These are phyloP conservation scores for Candida adriatica DNA, from an alignment of 805 yeast genomes.

Conservation along the genomic window DNA sequence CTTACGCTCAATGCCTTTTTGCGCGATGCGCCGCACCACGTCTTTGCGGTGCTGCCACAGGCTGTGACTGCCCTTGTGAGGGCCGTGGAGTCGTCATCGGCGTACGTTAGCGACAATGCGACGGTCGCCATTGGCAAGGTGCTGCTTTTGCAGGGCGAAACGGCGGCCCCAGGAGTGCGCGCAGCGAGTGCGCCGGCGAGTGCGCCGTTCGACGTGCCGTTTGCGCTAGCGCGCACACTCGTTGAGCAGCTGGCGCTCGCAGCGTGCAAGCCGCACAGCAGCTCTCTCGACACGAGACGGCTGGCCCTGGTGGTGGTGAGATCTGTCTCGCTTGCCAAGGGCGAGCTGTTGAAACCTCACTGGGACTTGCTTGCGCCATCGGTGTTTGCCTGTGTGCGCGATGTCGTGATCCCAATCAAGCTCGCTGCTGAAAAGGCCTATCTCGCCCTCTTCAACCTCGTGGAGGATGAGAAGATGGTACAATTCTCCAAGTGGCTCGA, in stretches of 20 bases:
- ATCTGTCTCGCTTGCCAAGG: constrained; percentile 63
- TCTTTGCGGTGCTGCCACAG: constrained; percentile 47
- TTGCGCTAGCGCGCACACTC: constrained; percentile 35
- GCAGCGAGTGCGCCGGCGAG: constrained; percentile 20
- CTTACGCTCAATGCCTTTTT: constrained; percentile 74
- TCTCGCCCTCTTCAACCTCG: constrained; percentile 62
- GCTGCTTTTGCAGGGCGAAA: constrained; percentile 45
- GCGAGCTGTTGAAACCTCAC: constrained; percentile 44
- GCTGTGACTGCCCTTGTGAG: constrained; percentile 41
- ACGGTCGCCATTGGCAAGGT: constrained; percentile 78
- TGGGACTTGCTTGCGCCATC: constrained; percentile 58
- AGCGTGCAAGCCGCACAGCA: constrained; percentile 47
- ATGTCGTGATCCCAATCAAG: constrained; percentile 83
- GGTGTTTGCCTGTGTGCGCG: constrained; percentile 78
- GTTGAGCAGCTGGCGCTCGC: constrained; percentile 43
- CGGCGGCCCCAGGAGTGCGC: constrained; percentile 28
- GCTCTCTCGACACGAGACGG: constrained; percentile 73
- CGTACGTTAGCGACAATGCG: constrained; percentile 67
- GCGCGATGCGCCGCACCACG: constrained; percentile 64
- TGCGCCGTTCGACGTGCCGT: constrained; percentile 39
- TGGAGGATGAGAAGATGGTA: constrained; percentile 52
- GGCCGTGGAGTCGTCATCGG: constrained; percentile 34
- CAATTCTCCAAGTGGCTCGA: constrained; percentile 63
- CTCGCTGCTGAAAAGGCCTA: constrained; percentile 92
- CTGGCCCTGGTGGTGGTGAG: constrained; percentile 68